Percentiles rank a stretch among this genome's conserved stretches.
phyloP scores from a whole-genome alignment of 805 yeast genomes.

The Hanseniaspora hatyaiensis region DNA sequence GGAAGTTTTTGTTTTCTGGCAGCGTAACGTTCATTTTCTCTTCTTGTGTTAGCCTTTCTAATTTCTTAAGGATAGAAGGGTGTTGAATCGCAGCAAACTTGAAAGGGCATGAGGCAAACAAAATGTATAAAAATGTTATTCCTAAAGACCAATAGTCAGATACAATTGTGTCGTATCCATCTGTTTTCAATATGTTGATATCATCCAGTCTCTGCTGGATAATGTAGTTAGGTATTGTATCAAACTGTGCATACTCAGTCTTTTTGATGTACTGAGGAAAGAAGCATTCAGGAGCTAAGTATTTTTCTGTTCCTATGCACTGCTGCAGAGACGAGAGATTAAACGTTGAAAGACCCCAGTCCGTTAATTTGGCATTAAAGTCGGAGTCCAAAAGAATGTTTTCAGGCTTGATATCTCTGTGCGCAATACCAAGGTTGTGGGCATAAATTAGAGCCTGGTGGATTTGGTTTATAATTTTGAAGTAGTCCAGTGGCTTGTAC shows the following conservation, averaged over 20 bases:
- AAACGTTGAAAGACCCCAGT: slow-evolving; percentile 55
- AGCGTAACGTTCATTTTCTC: slow-evolving; percentile 13
- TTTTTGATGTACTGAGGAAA: slow-evolving; percentile 29
- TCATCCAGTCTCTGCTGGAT: slow-evolving; percentile 5
- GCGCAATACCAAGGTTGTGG: slow-evolving; percentile 50
- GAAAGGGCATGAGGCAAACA: slow-evolving; percentile 80
- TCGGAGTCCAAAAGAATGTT: slow-evolving; percentile 44
- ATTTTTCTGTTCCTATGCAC: slow-evolving; percentile 67
- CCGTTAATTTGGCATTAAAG: slow-evolving; percentile 52
- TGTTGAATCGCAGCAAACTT: slow-evolving; percentile 58
- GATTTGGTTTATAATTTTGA: slow-evolving; percentile 39
- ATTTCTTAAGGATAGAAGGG: slow-evolving; percentile 29
- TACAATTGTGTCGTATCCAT: slow-evolving; percentile 54
- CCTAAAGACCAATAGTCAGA: slow-evolving; percentile 88
- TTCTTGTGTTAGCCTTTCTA: not conserved
- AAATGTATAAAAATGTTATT: slow-evolving; percentile 60
- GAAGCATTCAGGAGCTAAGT: slow-evolving; percentile 86
- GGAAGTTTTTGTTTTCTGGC: slow-evolving; percentile 19
- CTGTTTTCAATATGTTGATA: not conserved
- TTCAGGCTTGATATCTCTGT: slow-evolving; percentile 66
- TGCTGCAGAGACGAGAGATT: slow-evolving; percentile 25
- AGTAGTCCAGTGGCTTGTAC: slow-evolving; percentile 23
- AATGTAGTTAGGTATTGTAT: slow-evolving; percentile 25
- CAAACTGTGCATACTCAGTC: slow-evolving; percentile 16
- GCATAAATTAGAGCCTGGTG: slow-evolving; percentile 41